These are phyloP conservation scores for Colletotrichum tanaceti DNA, from an alignment of 2,329 filamentous ascomycete genomes.

Conservation along the genomic window DNA sequence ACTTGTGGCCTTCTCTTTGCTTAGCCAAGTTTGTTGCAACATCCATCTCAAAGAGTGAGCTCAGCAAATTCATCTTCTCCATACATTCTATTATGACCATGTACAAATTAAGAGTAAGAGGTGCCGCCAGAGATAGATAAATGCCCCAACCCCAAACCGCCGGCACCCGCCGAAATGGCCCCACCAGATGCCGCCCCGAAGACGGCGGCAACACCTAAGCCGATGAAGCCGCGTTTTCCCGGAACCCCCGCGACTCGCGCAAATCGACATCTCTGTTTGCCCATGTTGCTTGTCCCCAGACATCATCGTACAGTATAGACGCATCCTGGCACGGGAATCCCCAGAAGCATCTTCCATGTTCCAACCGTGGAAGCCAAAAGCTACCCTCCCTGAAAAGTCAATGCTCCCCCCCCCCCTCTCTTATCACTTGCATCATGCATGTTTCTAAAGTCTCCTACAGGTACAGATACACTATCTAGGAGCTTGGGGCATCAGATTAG, in stretches of 20 bases:
- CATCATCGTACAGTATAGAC: conserved; percentile 11
- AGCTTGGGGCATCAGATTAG: conserved; percentile 1
- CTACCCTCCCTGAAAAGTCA: not conserved
- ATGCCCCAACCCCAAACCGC: not conserved
- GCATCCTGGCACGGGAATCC: not conserved
- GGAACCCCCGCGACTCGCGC: not conserved
- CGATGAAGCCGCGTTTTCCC: not conserved
- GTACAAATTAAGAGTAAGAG: no score
- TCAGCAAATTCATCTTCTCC: no score
- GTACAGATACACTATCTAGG: no score
- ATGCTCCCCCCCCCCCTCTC: not conserved
- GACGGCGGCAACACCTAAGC: not conserved
- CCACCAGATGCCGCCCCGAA: not conserved
- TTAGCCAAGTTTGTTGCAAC: no score
- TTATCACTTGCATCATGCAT: no score
- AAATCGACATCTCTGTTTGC: not conserved
- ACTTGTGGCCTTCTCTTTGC: no score
- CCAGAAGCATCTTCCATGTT: conserved; percentile 2
- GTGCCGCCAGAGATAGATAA: not conserved
- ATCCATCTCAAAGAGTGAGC: no score
- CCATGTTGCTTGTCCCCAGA: not conserved
- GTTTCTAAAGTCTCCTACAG: not conserved
- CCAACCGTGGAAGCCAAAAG: conserved; percentile 10
- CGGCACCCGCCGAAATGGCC: not conserved
- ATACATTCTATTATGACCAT: no score